Evolutionary conservation across 345 rosid species (phyloP), one percentile per base, ranked within the genome.

Genomic region (Pistacia atlantica): DNA sequence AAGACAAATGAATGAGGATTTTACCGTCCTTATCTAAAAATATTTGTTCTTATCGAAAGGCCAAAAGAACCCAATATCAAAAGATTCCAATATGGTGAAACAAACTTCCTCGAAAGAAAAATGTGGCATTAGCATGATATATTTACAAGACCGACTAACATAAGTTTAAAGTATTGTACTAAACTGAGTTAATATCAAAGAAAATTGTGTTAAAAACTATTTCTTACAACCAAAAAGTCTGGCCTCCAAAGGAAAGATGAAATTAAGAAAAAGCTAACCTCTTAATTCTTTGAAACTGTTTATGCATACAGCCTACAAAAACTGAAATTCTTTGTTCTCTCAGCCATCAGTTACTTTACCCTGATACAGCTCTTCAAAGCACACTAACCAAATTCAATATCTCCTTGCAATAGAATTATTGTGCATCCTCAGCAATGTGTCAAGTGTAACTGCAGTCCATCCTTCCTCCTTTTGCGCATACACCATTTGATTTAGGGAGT

Each of bases 341-440:
- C 76, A 5, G 67, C 66, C 13, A 31, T 18, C n/a, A 3, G 35
- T 4, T 42, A 48, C 11, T 16, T 48, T 1, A 16, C 25, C 49
- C 60, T 0, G 8, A 25, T 37, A 63, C 67, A 49, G 20, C 72
- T 35, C 54, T 64, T 52, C 62, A 4, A 7, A 69, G 2, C 16
- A 56, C 49, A 13, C 65, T 59, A 52, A 52, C 16, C 9, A 48
- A 69, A 57, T 51, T 88, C 87, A 87, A 33, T 83, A 87, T 82
- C 89, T 88, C 79, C 83, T 87, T 14, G 79, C 52, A 49, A 81
- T 75, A 38, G 91, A 88, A 78, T 18, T 81, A 74, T 90, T 78
- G 65, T 95, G 98, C 98, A 95, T 87, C 81, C 84, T 87, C 76
- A 88, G 80, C 84, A 93, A 86, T 73, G 84, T 89, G 74, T 92